Evolutionary conservation across 2,329 filamentous ascomycete species (phyloP).

Genomic region (Alternaria arborescens): DNA sequence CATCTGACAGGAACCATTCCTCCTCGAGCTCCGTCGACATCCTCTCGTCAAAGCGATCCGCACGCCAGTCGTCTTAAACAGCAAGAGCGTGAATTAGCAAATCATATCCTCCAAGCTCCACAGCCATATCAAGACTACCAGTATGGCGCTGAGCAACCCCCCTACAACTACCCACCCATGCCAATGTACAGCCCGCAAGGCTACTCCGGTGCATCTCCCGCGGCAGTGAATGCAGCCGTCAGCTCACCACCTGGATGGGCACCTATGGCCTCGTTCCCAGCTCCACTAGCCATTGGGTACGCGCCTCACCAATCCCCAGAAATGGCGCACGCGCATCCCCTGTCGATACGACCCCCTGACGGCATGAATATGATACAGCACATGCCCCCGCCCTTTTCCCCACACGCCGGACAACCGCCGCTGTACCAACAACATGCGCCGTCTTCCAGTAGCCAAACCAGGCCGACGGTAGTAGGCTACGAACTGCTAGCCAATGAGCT

Average conservation of each 20-base stretch:
- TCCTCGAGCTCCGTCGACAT: slow-evolving; percentile 31
- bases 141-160: slow-evolving; percentile 36
- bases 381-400: slow-evolving; percentile 29
- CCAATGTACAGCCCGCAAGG: slow-evolving; percentile 41
- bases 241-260: slow-evolving; percentile 35
- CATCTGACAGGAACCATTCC: slow-evolving; percentile 29
- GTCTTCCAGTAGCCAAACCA: slow-evolving; percentile 35
- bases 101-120: slow-evolving; percentile 48
- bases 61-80: slow-evolving; percentile 39
- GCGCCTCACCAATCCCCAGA: slow-evolving; percentile 34
- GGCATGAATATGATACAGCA: slow-evolving; percentile 7
- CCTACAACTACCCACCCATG: slow-evolving; percentile 33
- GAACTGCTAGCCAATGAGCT: slow-evolving; percentile 51
- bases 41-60: slow-evolving; percentile 36
- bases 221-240: slow-evolving; percentile 27
- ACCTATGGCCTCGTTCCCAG: slow-evolving; percentile 32
- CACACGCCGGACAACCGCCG: slow-evolving; percentile 35
- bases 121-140: slow-evolving; percentile 46
- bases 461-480: slow-evolving; percentile 48
- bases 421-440: slow-evolving; percentile 36
- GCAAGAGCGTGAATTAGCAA: slow-evolving; percentile 45
- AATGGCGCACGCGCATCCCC: slow-evolving; percentile 31
- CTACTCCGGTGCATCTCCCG: slow-evolving; percentile 38
- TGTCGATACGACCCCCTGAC: slow-evolving; percentile 31
- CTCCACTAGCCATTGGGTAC: slow-evolving; percentile 37